Conservation (phyloP, 2,329 filamentous ascomycete genomes). For the Parastagonospora avenae region DNA sequence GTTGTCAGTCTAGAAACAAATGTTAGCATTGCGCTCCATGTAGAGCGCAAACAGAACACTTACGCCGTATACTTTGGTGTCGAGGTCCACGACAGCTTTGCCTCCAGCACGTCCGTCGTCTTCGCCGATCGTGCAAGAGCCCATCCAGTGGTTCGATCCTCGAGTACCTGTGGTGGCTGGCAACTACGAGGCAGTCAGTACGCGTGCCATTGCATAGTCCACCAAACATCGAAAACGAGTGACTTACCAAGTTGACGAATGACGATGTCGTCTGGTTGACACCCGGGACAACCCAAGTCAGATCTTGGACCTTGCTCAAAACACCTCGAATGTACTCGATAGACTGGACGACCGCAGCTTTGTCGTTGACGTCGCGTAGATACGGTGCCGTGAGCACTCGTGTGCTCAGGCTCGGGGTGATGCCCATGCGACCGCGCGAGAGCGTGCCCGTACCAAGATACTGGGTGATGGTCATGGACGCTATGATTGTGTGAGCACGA, state of each 20-base stretch:
- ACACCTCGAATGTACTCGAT: slow-evolving; percentile 63
- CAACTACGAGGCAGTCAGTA: slow-evolving; percentile 9
- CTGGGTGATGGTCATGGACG: slow-evolving; percentile 47
- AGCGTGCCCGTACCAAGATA: slow-evolving; percentile 67
- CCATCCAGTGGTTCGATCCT: slow-evolving; percentile 50
- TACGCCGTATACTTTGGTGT: slow-evolving; percentile 51
- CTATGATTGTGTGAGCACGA: not conserved
- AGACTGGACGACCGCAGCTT: slow-evolving; percentile 63
- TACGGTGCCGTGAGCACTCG: slow-evolving; percentile 63
- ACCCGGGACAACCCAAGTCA: slow-evolving; percentile 60
- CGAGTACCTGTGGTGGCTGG: slow-evolving; percentile 33
- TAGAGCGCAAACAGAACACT: slow-evolving; percentile 1
- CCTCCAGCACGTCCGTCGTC: slow-evolving; percentile 43
- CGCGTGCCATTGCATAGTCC: not conserved
- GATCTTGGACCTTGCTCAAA: slow-evolving; percentile 56
- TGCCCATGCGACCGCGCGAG: slow-evolving; percentile 65
- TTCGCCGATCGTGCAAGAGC: slow-evolving; percentile 58
- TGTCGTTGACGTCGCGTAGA: slow-evolving; percentile 60
- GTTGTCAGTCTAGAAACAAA: slow-evolving; percentile 30
- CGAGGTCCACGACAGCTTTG: slow-evolving; percentile 53
- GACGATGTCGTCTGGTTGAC: slow-evolving; percentile 56
- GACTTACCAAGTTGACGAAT: slow-evolving; percentile 54
- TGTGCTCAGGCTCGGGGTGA: slow-evolving; percentile 60
- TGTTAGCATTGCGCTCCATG: not conserved
- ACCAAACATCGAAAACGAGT: not conserved